Conservation (phyloP, 1,284 basidiomycete genomes). For the Pseudozyma thailandica region DNA sequence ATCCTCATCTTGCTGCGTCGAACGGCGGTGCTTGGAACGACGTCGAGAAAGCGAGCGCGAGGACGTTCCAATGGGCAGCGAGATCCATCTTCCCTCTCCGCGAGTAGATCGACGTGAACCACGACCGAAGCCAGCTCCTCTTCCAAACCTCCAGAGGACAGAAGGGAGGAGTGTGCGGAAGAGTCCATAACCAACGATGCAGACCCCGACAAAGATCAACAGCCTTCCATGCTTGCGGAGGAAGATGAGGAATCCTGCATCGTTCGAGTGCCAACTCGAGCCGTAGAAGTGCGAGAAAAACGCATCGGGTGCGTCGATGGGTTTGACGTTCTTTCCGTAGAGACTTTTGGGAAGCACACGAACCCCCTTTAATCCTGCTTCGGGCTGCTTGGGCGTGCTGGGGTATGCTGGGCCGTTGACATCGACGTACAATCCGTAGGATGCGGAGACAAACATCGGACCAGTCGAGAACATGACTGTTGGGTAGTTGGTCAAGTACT, state of each 20-base stretch:
- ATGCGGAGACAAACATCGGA: conserved; percentile 69
- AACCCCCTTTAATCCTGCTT: conserved; percentile 71
- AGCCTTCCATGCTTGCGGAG: conserved; percentile 60
- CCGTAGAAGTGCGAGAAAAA: conserved; percentile 92
- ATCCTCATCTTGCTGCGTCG: conserved; percentile 33
- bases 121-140: conserved; percentile 22
- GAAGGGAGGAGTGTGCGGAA: conserved; percentile 42
- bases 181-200: conserved; percentile 44
- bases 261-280: conserved; percentile 80
- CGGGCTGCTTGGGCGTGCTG: conserved; percentile 85
- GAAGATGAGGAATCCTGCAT: conserved; percentile 68
- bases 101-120: conserved; percentile 4
- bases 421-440: conserved; percentile 60
- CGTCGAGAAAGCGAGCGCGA: conserved; percentile 10
- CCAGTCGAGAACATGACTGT: conserved; percentile 99
- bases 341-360: conserved; percentile 89
- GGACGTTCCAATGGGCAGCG: conserved; percentile 36
- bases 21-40: conserved; percentile 27
- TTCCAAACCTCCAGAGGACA: conserved; percentile 20
- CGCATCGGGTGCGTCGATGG: conserved; percentile 83
- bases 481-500: conserved; percentile 93
- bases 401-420: conserved; percentile 87
- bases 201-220: conserved; percentile 54
- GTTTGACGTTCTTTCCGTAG: conserved; percentile 94
- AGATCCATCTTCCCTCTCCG: conserved; percentile 41